Conservation (phyloP, 2,329 filamentous ascomycete species). For the Coleophoma crateriformis region DNA sequence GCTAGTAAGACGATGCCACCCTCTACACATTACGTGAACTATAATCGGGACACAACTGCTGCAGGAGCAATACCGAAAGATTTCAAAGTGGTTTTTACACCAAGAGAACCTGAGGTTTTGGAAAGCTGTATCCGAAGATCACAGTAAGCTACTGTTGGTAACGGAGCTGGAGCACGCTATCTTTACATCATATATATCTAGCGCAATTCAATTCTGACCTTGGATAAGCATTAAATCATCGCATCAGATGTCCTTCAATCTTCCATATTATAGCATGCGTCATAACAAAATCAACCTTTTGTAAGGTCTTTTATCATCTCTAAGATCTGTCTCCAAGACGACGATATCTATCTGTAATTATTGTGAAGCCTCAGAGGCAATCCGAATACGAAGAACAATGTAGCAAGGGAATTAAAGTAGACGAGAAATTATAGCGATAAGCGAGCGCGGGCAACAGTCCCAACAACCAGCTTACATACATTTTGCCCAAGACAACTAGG, state of each 20-base stretch:
- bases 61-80: background rate
- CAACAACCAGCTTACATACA: too few relatives aligned
- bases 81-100: background rate
- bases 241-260: conserved; percentile 21
- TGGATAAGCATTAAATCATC: conserved; percentile 1
- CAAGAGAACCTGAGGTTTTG: background rate
- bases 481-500: too few relatives aligned
- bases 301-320: conserved; percentile 33
- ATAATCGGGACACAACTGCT: background rate
- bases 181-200: background rate
- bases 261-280: conserved; percentile 50
- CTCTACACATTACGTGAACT: background rate
- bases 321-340: conserved; percentile 39
- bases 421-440: too few relatives aligned
- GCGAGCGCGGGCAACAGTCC: too few relatives aligned
- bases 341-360: conserved; percentile 43
- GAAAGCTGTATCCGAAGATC: background rate
- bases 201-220: background rate
- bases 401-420: too few relatives aligned
- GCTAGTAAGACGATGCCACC: background rate
- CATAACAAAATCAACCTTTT: conserved; percentile 49
- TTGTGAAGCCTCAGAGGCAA: too few relatives aligned
- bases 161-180: background rate
- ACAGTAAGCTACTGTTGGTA: background rate
- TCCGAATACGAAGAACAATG: too few relatives aligned